Percentiles rank a stretch among this genome's conserved stretches.
These are phyloP conservation scores for Aspergillus pseudoviridinutans DNA, from an alignment of 2,329 filamentous ascomycete species.

Conservation along the genomic window DNA sequence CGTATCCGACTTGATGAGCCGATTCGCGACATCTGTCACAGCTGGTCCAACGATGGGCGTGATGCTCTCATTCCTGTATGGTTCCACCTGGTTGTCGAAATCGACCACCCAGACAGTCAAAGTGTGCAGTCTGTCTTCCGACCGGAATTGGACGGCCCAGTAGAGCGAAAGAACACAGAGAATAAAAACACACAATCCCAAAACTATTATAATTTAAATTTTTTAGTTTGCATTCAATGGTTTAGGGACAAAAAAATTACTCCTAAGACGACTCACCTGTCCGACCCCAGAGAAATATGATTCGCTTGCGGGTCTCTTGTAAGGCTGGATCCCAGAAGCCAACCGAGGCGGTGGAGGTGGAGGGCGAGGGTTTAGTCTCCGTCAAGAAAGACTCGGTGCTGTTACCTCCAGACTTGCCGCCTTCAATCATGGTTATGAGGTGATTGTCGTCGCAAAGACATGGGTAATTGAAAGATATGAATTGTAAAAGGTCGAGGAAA, in stretches of 20 bases:
- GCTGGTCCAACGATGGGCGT: slow-evolving; percentile 53
- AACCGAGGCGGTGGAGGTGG: slow-evolving; percentile 9
- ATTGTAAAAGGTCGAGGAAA: not conserved
- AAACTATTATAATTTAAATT: slow-evolving; percentile 8
- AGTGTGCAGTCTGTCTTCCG: slow-evolving; percentile 46
- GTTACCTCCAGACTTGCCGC: not conserved
- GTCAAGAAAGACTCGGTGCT: not conserved
- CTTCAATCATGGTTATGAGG: not conserved
- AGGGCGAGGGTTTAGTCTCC: slow-evolving; percentile 1
- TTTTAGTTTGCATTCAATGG: slow-evolving; percentile 1
- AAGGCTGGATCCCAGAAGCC: slow-evolving; percentile 27
- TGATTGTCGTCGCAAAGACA: not conserved
- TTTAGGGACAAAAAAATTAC: not conserved
- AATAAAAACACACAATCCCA: slow-evolving; percentile 53
- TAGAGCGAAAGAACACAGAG: slow-evolving; percentile 56
- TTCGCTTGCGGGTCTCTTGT: slow-evolving; percentile 15
- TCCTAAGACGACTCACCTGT: slow-evolving; percentile 15
- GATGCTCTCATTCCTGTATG: slow-evolving; percentile 44
- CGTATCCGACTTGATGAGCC: slow-evolving; percentile 38
- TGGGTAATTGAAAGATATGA: not conserved
- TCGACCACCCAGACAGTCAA: slow-evolving; percentile 59
- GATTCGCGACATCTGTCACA: slow-evolving; percentile 45
- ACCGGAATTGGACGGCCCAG: slow-evolving; percentile 56
- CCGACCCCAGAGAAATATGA: slow-evolving; percentile 21
- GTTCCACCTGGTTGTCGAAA: slow-evolving; percentile 55